Percentiles rank a stretch among this genome's conserved stretches.
phyloP scores from a whole-genome alignment of 2,329 filamentous ascomycete species.

The Leptographium flavum region DNA sequence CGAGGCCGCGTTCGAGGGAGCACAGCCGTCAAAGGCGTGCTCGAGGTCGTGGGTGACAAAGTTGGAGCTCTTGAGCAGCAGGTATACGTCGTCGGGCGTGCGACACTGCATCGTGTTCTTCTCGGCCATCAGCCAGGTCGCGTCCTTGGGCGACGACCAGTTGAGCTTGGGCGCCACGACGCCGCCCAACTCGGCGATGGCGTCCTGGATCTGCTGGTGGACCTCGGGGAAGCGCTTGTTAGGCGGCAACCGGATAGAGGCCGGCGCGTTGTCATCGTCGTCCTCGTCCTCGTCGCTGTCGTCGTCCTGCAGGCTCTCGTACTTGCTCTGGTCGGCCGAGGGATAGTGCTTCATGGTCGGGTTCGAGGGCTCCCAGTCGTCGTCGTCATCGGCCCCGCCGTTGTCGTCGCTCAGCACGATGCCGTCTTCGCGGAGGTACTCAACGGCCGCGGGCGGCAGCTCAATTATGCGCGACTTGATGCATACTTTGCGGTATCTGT shows the following conservation, averaged over 20 bases:
- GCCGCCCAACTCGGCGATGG: slow-evolving; percentile 70
- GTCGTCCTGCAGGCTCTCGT: slow-evolving; percentile 20
- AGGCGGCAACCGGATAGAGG: slow-evolving; percentile 24
- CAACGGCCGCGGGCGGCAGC: slow-evolving; percentile 58
- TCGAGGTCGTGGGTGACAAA: slow-evolving; percentile 91
- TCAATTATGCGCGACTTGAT: slow-evolving; percentile 79
- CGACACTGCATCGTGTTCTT: slow-evolving; percentile 85
- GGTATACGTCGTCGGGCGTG: slow-evolving; percentile 78
- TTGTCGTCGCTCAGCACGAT: slow-evolving; percentile 70
- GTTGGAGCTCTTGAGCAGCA: slow-evolving; percentile 85
- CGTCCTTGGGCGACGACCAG: slow-evolving; percentile 95
- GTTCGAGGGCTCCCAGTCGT: slow-evolving; percentile 34
- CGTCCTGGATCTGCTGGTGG: slow-evolving; percentile 61
- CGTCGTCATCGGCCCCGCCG: slow-evolving; percentile 31
- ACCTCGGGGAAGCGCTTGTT: slow-evolving; percentile 52
- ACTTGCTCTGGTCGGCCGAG: slow-evolving; percentile 26
- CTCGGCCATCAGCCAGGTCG: slow-evolving; percentile 75
- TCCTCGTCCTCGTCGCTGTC: slow-evolving; percentile 34
- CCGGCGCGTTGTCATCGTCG: slow-evolving; percentile 32
- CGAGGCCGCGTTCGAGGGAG: not conserved
- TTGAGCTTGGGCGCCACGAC: slow-evolving; percentile 87
- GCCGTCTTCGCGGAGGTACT: slow-evolving; percentile 83
- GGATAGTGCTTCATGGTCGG: slow-evolving; percentile 17
- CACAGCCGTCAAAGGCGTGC: slow-evolving; percentile 64
- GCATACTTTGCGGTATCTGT: slow-evolving; percentile 61